A percentile compares a stretch with the other conserved stretches of the same genome.
phyloP scores from a whole-genome alignment of 148 eudicot genomes.

The Arbutus unedo region DNA sequence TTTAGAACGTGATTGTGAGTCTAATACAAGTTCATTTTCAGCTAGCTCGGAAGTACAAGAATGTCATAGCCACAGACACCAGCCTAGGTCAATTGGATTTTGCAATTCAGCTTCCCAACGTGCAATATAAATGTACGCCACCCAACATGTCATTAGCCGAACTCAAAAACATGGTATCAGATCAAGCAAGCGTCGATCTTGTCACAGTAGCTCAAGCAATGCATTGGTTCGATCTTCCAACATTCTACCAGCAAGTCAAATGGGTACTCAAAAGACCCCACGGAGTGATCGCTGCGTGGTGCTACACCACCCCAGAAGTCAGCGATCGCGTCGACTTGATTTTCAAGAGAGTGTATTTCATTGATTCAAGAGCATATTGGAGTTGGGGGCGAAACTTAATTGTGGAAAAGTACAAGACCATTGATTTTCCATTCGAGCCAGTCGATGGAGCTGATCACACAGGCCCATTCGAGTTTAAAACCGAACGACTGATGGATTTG shows the following conservation, averaged over 20 bases:
- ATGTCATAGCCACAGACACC: constrained; percentile 68
- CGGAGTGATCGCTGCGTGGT: constrained; percentile 84
- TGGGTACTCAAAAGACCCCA: constrained; percentile 59
- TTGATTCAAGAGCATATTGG: constrained; percentile 38
- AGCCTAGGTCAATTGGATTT: constrained; percentile 61
- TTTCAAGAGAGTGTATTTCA: constrained; percentile 33
- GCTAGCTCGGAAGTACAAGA: constrained; percentile 56
- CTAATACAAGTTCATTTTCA: constrained; percentile 8
- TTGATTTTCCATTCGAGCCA: constrained; percentile 70
- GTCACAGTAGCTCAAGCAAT: constrained; percentile 73
- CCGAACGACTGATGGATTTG: constrained; percentile 49
- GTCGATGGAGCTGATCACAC: constrained; percentile 53
- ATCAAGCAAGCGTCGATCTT: constrained; percentile 45
- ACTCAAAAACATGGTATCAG: constrained; percentile 25
- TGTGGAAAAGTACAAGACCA: constrained; percentile 37
- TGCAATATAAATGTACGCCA: constrained; percentile 47
- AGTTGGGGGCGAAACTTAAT: constrained; percentile 36
- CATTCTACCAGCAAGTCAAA: constrained; percentile 50
- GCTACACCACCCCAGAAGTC: constrained; percentile 56
- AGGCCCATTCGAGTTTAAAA: constrained; percentile 68
- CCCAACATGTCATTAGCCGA: constrained; percentile 38
- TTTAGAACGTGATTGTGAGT: background rate
- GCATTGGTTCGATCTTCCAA: constrained; percentile 75
- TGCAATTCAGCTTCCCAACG: constrained; percentile 58
- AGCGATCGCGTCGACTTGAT: constrained; percentile 35